Percentiles rank a stretch among this genome's conserved stretches.
Conservation (phyloP, 495 filamentous ascomycete genomes). For the Neurospora sp. region DNA sequence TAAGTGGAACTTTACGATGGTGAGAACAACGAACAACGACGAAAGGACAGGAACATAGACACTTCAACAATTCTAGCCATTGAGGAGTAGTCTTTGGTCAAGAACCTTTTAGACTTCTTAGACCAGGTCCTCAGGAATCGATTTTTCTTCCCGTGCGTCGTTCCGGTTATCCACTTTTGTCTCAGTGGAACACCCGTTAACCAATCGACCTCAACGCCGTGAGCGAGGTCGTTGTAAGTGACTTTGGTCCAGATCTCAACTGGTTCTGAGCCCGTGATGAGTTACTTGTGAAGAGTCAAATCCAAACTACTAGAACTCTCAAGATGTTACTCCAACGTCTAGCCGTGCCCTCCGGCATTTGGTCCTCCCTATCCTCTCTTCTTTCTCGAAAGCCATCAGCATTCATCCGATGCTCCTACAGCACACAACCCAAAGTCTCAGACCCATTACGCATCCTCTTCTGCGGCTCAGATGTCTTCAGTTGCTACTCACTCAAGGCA, state of each 20-base stretch:
- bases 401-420: neutral
- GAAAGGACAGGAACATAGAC: neutral
- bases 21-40: neutral
- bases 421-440: constrained; percentile 12
- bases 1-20: neutral
- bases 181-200: neutral
- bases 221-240: neutral
- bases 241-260: neutral
- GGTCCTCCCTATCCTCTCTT: neutral
- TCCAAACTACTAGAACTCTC: neutral
- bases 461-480: constrained; percentile 91
- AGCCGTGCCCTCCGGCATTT: neutral
- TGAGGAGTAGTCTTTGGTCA: neutral
- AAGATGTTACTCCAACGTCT: neutral
- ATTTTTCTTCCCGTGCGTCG: neutral
- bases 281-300: neutral
- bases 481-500: constrained; percentile 65
- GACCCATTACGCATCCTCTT: constrained; percentile 81
- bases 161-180: neutral
- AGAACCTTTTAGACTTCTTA: neutral
- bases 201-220: neutral
- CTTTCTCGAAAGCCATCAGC: neutral
- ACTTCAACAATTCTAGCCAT: neutral
- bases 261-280: neutral
- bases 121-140: neutral